Base-by-base conservation (phyloP, 2,329 filamentous ascomycete species). In the Monosporascus sp. region DNA sequence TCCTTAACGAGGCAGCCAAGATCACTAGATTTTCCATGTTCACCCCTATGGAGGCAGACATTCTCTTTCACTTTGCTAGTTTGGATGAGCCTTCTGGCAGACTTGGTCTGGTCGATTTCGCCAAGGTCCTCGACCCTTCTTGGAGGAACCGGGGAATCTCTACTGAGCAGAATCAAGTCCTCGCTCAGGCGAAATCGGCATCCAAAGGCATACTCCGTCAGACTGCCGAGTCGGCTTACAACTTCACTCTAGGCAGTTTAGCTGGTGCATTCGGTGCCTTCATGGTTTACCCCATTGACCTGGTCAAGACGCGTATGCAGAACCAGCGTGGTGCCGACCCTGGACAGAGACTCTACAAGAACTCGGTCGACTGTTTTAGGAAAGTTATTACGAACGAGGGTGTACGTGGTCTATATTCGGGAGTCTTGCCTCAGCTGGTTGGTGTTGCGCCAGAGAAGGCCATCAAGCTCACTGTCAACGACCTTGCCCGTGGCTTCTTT, bases 361-460 rank as follows among this genome's bases (percentile, higher is more conserved):
- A 99, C 79, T 97, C 93, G 47, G 74, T 96, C 59, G 94, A 99
- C 73, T 99, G 94, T 71, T 91, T 92, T 57, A 86, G 82, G 70
- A 99, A 97, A 75, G 92, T 99, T 41, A 78, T 97, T 58, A 85
- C 86, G 58, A 97, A 97, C 66, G 94, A 99, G 74, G 94, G 94
- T 53, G 81, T 96, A 71, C 80, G 79, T 40, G 94, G 94, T 22
- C 74, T 99, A 49, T 99, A 99, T 77, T 96, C 93, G 49, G 94
- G 94, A 68, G 91, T 99, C 20, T 72, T 97, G 50, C 94, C 94
- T 11, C 94, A 99, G 77, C 81, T 99, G 46, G 90, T 99, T 58
- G 94, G 94, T 71, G 94, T 99, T 46, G 94, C 94, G n/a, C 94
- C 94, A 2, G 94, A 99, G 72, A 99, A 99, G 79, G 94, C 94